Percentiles rank a stretch among this genome's conserved stretches.
phyloP scores from a whole-genome alignment of 2,329 filamentous ascomycete genomes.

The Helicocarpus griseus region DNA sequence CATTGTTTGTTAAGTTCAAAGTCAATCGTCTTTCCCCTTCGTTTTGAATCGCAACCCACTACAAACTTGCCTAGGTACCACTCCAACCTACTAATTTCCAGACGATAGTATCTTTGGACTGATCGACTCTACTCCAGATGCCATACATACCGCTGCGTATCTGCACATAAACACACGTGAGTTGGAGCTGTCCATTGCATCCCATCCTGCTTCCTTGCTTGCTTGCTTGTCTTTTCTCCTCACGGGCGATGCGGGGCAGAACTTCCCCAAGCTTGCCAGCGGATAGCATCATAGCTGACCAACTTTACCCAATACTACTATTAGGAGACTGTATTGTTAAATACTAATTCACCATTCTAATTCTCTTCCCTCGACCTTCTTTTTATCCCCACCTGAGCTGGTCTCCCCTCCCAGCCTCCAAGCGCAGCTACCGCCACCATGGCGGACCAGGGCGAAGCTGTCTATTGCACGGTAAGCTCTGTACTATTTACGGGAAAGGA shows the following conservation, averaged over 20 bases:
- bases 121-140: background rate
- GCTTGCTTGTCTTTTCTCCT: background rate
- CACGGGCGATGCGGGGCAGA: conserved; percentile 1
- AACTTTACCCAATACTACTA: background rate
- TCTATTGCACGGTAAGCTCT: conserved; percentile 54
- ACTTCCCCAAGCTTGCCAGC: background rate
- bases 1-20: too few species aligned
- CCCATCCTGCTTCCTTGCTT: too few species aligned
- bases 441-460: conserved; percentile 43
- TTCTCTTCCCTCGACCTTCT: too few species aligned
- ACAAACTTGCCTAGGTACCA: too few species aligned
- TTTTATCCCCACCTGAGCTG: background rate
- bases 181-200: background rate
- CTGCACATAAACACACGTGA: background rate
- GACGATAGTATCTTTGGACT: background rate
- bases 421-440: conserved; percentile 18
- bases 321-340: too few species aligned
- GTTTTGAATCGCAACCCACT: background rate
- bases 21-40: background rate
- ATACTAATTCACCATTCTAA: too few species aligned
- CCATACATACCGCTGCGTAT: background rate
- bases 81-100: background rate
- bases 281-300: background rate
- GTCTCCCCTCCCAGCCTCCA: background rate
- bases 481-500: background rate